phyloP scores from a whole-genome alignment of 2,329 filamentous ascomycete species.

The Davidsoniella eucalypti region DNA sequence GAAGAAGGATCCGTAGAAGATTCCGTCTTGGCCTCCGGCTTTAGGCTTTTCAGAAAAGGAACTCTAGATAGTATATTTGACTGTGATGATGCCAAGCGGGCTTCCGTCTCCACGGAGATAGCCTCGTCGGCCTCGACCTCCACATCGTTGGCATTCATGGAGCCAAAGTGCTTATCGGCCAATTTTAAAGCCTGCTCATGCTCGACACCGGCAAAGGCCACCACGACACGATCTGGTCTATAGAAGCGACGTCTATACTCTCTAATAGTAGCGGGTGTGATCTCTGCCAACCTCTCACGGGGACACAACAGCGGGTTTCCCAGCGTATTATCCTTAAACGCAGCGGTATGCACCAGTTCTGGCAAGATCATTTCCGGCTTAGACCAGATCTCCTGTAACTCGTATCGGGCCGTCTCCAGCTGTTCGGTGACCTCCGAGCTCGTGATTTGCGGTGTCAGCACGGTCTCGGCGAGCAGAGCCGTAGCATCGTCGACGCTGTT shows the following conservation, averaged over 20 bases:
- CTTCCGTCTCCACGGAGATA: conserved; percentile 31
- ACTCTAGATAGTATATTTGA: conserved; percentile 59
- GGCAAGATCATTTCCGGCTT: conserved; percentile 93
- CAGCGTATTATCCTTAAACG: conserved; percentile 89
- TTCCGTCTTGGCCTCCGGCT: conserved; percentile 45
- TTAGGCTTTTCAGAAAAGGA: conserved; percentile 80
- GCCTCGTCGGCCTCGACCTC: conserved; percentile 18
- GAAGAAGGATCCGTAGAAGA: conserved; percentile 26
- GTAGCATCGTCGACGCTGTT: conserved; percentile 70
- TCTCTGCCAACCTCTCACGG: conserved; percentile 59
- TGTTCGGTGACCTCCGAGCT: conserved; percentile 77
- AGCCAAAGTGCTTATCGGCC: conserved; percentile 75
- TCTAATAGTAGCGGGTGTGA: conserved; percentile 56
- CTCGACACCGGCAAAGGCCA: conserved; percentile 84
- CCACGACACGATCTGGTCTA: conserved; percentile 75
- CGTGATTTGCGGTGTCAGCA: conserved; percentile 69
- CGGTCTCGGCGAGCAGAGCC: conserved; percentile 79
- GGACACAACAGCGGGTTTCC: conserved; percentile 89
- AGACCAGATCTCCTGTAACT: conserved; percentile 93
- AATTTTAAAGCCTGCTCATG: conserved; percentile 66
- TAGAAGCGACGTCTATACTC: conserved; percentile 74
- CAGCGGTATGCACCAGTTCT: conserved; percentile 87
- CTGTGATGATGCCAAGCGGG: conserved; percentile 30
- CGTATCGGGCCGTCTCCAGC: conserved; percentile 80
- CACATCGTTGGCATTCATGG: conserved; percentile 46